Percentiles rank a stretch among this genome's conserved stretches.
These are phyloP conservation scores for Hyaloperonospora brassicae DNA, from an alignment of 352 stramenopile genomes.

Conservation along the genomic window DNA sequence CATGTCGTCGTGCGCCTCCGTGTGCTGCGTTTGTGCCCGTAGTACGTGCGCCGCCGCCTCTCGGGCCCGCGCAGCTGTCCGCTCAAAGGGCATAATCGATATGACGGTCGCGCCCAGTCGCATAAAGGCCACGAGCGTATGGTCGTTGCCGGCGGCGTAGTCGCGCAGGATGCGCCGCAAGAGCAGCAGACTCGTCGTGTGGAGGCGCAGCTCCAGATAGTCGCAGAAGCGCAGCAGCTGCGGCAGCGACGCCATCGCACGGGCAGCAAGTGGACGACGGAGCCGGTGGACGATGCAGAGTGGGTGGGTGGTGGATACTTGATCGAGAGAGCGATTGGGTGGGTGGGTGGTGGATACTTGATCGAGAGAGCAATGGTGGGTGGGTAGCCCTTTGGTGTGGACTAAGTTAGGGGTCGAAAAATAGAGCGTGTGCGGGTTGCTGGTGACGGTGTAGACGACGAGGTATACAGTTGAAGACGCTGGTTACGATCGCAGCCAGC, in stretches of 20 bases:
- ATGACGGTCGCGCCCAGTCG: constrained; percentile 28
- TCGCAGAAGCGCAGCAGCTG: constrained; percentile 25
- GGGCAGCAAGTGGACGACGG: neutral
- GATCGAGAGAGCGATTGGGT: too few species aligned
- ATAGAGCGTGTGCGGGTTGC: too few species aligned
- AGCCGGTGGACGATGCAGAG: too few species aligned
- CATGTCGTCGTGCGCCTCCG: neutral
- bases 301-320: too few species aligned
- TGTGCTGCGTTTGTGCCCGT: constrained; percentile 1
- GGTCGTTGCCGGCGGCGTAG: constrained; percentile 20
- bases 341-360: too few species aligned
- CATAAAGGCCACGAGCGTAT: constrained; percentile 30
- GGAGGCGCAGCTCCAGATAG: constrained; percentile 27
- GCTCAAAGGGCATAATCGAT: constrained; percentile 22
- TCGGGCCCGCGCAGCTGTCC: neutral
- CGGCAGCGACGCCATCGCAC: constrained; percentile 6
- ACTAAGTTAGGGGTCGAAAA: too few species aligned
- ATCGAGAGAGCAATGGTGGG: too few species aligned
- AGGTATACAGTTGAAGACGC: too few species aligned
- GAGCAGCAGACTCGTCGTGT: constrained; percentile 23
- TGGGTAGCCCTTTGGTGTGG: too few species aligned
- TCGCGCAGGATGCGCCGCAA: constrained; percentile 26
- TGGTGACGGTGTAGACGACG: too few species aligned
- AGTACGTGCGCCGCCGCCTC: constrained; percentile 16
- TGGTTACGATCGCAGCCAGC: too few species aligned